Percentiles rank a stretch among this genome's conserved stretches.
Conservation (phyloP, 148 eudicot species). For the Chenopodium berlandieri region DNA sequence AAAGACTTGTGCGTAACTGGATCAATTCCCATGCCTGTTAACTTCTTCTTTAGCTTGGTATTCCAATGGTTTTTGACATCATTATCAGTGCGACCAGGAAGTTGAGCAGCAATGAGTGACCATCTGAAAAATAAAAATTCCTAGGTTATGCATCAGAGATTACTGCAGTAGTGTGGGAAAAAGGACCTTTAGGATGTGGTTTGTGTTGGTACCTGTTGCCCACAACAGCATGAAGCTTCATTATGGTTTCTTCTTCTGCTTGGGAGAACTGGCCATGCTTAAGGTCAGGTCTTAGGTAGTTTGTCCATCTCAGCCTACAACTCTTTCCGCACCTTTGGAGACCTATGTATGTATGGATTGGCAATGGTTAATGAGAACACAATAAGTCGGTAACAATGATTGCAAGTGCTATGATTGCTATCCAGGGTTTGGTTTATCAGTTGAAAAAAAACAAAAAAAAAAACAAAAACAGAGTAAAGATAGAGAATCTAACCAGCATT, state of each 20-base stretch:
- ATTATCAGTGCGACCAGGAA: conserved; percentile 91
- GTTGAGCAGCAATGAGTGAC: conserved; percentile 90
- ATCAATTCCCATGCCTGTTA: conserved; percentile 96
- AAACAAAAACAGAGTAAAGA: not conserved
- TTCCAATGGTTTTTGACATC: conserved; percentile 98
- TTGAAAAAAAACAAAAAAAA: too few relatives aligned
- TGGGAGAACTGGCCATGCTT: conserved; percentile 85
- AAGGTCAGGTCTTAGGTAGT: conserved; percentile 91
- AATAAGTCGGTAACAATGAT: not conserved
- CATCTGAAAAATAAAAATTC: conserved; percentile 43
- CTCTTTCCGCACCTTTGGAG: conserved; percentile 96
- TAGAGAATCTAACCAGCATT: conserved; percentile 57
- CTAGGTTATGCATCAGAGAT: not conserved
- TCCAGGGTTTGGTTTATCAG: not conserved
- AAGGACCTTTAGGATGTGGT: not conserved
- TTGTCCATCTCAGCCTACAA: conserved; percentile 92
- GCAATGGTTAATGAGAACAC: not conserved
- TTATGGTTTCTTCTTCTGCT: conserved; percentile 83
- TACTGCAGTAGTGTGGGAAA: not conserved
- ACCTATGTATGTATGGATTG: conserved; percentile 33
- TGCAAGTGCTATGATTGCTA: not conserved
- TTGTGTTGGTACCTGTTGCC: conserved; percentile 63
- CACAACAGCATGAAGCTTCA: conserved; percentile 83
- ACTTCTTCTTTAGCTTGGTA: conserved; percentile 91
- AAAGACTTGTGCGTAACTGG: conserved; percentile 97